A percentile compares a stretch with the other conserved stretches of the same genome.
Conservation (phyloP, 202 grass and related monocot species). For the Setaria viridis region DNA sequence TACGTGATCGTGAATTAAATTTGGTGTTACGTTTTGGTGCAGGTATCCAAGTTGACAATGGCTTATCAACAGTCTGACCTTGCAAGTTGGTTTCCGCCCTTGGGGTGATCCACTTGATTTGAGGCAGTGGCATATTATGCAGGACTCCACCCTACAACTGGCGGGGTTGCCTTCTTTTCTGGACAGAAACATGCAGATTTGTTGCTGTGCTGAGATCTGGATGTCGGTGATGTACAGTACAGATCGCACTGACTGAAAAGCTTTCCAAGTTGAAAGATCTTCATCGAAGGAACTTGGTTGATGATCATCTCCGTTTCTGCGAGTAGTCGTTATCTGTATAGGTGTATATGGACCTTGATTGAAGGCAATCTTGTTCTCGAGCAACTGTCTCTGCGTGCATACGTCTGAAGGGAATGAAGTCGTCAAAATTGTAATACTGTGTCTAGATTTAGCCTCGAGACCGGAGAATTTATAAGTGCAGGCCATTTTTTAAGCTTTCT, state of each 20-base stretch:
- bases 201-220: slow-evolving; percentile 39
- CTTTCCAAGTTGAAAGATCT: slow-evolving; percentile 28
- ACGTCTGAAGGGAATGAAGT: slow-evolving; percentile 1
- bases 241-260: slow-evolving; percentile 18
- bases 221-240: slow-evolving; percentile 1
- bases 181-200: slow-evolving; percentile 26
- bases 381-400: neutral
- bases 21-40: slow-evolving; percentile 33
- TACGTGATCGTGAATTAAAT: slow-evolving; percentile 29
- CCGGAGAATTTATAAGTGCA: neutral
- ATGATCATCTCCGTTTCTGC: neutral
- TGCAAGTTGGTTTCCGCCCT: slow-evolving; percentile 35
- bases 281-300: slow-evolving; percentile 15
- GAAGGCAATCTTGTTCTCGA: neutral
- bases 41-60: slow-evolving; percentile 28
- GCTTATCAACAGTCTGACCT: slow-evolving; percentile 34
- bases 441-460: neutral
- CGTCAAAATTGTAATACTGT: neutral
- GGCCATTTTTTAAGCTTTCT: neutral
- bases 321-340: slow-evolving; percentile 21
- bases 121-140: slow-evolving; percentile 43
- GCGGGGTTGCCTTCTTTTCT: slow-evolving; percentile 22
- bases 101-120: slow-evolving; percentile 22
- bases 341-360: slow-evolving; percentile 12
- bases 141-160: slow-evolving; percentile 30